Conservation (phyloP, 2,329 filamentous ascomycete genomes). For the Arthrobotrys musiformis region DNA sequence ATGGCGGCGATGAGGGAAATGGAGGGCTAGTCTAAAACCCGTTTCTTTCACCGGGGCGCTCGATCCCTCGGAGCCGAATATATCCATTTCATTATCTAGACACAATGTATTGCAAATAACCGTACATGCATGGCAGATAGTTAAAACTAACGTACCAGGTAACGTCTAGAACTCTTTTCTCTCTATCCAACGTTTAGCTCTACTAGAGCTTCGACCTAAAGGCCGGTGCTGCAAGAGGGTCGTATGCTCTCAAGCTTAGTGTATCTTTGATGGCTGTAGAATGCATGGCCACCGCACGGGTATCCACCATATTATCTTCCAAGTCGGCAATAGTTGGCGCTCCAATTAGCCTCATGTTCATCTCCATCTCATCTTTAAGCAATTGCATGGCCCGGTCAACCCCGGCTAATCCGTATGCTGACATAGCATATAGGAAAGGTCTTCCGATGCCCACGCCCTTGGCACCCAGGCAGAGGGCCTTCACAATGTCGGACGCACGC, state of each 20-base stretch:
- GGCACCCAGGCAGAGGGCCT: conserved; percentile 91
- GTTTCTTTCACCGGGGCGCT: background rate
- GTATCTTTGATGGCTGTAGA: conserved; percentile 47
- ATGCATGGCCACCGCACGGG: conserved; percentile 64
- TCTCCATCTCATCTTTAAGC: conserved; percentile 95
- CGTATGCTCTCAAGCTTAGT: conserved; percentile 45
- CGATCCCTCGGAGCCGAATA: background rate
- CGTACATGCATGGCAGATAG: conserved; percentile 8
- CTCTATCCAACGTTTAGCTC: background rate
- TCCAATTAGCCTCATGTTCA: conserved; percentile 97
- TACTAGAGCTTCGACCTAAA: conserved; percentile 41
- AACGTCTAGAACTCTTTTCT: background rate
- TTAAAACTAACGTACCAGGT: too few species aligned
- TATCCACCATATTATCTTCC: conserved; percentile 82
- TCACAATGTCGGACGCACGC: conserved; percentile 91
- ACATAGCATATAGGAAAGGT: conserved; percentile 97
- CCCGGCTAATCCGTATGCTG: conserved; percentile 84
- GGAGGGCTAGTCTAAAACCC: conserved; percentile 4
- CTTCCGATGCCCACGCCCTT: conserved; percentile 92
- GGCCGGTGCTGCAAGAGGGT: conserved; percentile 40
- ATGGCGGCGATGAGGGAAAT: conserved; percentile 74
- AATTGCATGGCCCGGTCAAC: conserved; percentile 93
- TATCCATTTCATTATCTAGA: background rate
- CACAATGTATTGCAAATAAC: background rate
- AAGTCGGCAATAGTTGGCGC: conserved; percentile 79